phyloP scores from a whole-genome alignment of 2,329 filamentous ascomycete genomes.

The Penicillium sp. region DNA sequence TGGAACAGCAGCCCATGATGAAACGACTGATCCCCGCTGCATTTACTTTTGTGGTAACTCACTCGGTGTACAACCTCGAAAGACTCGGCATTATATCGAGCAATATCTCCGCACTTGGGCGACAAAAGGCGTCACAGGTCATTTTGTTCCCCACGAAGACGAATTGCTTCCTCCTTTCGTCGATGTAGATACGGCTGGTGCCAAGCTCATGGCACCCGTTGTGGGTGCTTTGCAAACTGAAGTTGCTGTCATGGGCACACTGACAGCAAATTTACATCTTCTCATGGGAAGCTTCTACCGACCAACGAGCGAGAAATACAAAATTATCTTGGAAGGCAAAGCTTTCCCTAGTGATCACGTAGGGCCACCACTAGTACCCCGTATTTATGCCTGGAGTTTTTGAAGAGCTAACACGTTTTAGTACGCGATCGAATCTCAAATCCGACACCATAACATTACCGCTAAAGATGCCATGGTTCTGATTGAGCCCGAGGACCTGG shows the following conservation, averaged over 20 bases:
- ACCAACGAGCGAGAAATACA: slow-evolving; percentile 68
- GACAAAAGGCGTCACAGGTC: slow-evolving; percentile 80
- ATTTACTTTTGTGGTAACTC: slow-evolving; percentile 93
- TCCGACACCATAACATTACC: slow-evolving; percentile 70
- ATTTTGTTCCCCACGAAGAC: slow-evolving; percentile 72
- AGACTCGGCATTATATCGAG: slow-evolving; percentile 67
- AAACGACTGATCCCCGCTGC: slow-evolving; percentile 51
- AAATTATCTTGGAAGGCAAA: slow-evolving; percentile 87
- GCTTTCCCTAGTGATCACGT: slow-evolving; percentile 87
- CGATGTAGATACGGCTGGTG: slow-evolving; percentile 75
- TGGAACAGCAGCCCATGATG: slow-evolving; percentile 22
- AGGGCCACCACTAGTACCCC: slow-evolving; percentile 31
- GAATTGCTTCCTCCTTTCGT: slow-evolving; percentile 74
- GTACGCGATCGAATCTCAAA: slow-evolving; percentile 84
- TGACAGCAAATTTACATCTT: slow-evolving; percentile 81
- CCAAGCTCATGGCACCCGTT: slow-evolving; percentile 70
- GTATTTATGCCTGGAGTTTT: neutral
- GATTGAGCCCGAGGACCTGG: slow-evolving; percentile 64
- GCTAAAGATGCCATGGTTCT: slow-evolving; percentile 72
- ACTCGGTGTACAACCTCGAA: slow-evolving; percentile 78
- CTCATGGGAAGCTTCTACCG: slow-evolving; percentile 84
- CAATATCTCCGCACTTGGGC: slow-evolving; percentile 83
- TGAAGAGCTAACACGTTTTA: slow-evolving; percentile 39
- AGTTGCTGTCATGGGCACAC: slow-evolving; percentile 84
- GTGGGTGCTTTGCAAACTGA: slow-evolving; percentile 75